A percentile compares a stretch with the other conserved stretches of the same genome.
These are phyloP conservation scores for Geotrichum fermentans DNA, from an alignment of 1,139 yeast genomes.

Conservation along the genomic window DNA sequence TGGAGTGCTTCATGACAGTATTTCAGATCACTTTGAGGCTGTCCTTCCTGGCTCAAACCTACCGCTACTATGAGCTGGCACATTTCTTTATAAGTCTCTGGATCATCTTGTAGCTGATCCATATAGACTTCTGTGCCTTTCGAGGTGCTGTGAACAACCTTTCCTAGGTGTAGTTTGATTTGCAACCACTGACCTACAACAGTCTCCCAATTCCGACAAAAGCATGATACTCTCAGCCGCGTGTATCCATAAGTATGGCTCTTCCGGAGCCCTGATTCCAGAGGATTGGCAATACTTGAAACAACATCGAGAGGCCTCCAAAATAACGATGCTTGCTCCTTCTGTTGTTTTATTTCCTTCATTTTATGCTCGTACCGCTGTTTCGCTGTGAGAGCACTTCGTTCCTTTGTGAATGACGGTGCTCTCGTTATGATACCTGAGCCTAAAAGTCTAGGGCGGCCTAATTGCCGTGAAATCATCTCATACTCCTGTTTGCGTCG, in stretches of 20 bases:
- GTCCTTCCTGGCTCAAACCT: conserved; percentile 25
- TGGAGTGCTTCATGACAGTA: conserved; percentile 23
- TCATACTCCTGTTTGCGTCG: conserved; percentile 26
- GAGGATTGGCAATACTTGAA: conserved; percentile 16
- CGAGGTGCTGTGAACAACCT: conserved; percentile 14
- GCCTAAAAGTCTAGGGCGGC: conserved; percentile 22
- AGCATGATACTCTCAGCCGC: conserved; percentile 14
- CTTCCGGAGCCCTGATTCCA: conserved; percentile 15
- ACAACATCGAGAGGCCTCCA: conserved; percentile 31
- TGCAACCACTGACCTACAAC: conserved; percentile 34
- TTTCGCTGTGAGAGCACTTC: neutral
- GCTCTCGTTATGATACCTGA: conserved; percentile 35
- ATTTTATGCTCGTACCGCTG: conserved; percentile 7
- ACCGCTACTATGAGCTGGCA: conserved; percentile 31
- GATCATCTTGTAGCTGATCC: conserved; percentile 27
- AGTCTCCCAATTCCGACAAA: conserved; percentile 32
- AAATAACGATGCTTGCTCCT: conserved; percentile 16
- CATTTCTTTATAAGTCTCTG: conserved; percentile 24
- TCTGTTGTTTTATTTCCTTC: conserved; percentile 3
- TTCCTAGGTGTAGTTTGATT: conserved; percentile 28
- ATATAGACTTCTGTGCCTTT: conserved; percentile 20
- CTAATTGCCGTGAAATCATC: conserved; percentile 27
- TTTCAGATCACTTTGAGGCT: conserved; percentile 10
- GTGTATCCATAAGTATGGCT: conserved; percentile 7
- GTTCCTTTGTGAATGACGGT: neutral